Percentiles rank a stretch among this genome's conserved stretches.
phyloP scores from a whole-genome alignment of 352 stramenopile genomes.

The Phytopythium delawarense region DNA sequence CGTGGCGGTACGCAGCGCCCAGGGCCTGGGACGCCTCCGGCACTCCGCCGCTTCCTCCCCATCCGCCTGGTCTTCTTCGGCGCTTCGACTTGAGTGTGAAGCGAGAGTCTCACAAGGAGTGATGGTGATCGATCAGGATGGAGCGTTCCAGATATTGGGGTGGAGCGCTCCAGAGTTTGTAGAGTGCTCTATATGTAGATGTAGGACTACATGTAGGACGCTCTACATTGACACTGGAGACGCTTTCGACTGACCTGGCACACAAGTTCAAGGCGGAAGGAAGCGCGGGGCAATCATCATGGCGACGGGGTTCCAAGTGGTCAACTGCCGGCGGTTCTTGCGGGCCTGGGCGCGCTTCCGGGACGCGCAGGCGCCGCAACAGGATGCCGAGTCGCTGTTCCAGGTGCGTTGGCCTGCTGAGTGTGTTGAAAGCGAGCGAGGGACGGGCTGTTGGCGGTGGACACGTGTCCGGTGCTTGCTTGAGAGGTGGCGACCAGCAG shows the following conservation, averaged over 20 bases:
- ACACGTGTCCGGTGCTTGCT: background rate
- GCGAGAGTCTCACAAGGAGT: background rate
- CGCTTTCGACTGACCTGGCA: background rate
- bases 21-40: background rate
- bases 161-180: background rate
- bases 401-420: background rate
- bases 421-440: background rate
- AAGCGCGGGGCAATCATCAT: background rate
- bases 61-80: background rate
- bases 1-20: background rate
- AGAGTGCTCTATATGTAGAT: background rate
- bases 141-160: background rate
- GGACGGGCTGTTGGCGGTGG: background rate
- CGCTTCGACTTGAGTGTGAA: background rate
- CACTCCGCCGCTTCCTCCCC: background rate
- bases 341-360: constrained; percentile 47
- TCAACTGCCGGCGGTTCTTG: constrained; percentile 61
- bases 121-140: background rate
- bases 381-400: constrained; percentile 16
- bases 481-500: background rate
- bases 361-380: constrained; percentile 9
- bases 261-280: background rate
- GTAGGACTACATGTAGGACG: background rate
- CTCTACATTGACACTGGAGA: background rate
- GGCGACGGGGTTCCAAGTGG: constrained; percentile 13